Evolutionary conservation across 2,329 filamentous ascomycete genomes (phyloP), one percentile per base, ranked within the genome.

Genomic region (Trichophaea hybrida): DNA sequence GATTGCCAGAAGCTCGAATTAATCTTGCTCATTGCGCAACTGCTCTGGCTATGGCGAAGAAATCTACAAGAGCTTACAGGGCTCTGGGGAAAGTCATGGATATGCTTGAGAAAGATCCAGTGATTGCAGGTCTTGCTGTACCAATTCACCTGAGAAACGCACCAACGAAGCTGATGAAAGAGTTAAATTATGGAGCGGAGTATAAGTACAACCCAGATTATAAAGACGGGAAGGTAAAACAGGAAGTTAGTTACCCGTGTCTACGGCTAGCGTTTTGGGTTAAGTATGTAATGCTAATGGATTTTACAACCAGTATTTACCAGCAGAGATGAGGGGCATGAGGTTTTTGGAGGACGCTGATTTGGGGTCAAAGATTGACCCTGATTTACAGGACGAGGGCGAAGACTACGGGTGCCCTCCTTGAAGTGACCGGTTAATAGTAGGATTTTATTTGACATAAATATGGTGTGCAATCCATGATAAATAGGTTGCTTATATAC

Each of bases 201-300:
- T 98, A 98, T 73, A 97, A 97, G 72, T 97, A 98, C 70, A 94
- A 94, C 66, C 93, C 93, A 0, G 87, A 94, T 67, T 98, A 91
- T 69, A 74, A 80, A 55, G 82, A 90, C 62, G 93, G 93, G 0
- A 80, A 75, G 66, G 91, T 97, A 0, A 79, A 76, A 64, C 93
- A 98, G 74, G 85, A 90, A 38, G 62, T 64, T 55, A 17, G 62
- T 61, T 55, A 44, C 17, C 10, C 37, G 13, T 34, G 17, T n/a
- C 6, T 12, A 32, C 8, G 12, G 7, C 5, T 15, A 12, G 8
- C 1, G 35, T 32, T 17, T 50, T 57, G 15, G 57, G 12, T 5
- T 6, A 4, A 17, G 7, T 13, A 15, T 12, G 38, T 52, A 24
- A n/a, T 51, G 33, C 12, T 33, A 17, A 15, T 17, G 35, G 32